Percentiles rank a stretch among this genome's conserved stretches.
These are phyloP conservation scores for Podospora conica DNA, from an alignment of 495 filamentous ascomycete species.

Conservation along the genomic window DNA sequence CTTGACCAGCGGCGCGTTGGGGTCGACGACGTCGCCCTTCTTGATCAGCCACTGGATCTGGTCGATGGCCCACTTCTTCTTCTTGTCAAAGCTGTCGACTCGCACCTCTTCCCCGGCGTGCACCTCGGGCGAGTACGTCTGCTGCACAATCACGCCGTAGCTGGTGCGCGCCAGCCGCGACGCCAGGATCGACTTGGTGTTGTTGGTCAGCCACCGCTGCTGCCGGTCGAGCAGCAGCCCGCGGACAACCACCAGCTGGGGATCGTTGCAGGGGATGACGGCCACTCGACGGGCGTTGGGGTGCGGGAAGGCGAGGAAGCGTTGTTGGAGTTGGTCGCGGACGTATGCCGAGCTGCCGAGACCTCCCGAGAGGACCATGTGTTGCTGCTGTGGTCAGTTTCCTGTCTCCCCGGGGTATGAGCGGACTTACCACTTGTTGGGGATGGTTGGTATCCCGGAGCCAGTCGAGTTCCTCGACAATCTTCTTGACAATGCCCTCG, in stretches of 20 bases:
- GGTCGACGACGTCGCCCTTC: conserved; percentile 40
- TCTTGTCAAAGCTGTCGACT: conserved; percentile 38
- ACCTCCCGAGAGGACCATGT: conserved; percentile 58
- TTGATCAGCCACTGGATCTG: conserved; percentile 54
- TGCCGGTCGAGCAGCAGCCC: conserved; percentile 51
- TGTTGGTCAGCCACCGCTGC: conserved; percentile 39
- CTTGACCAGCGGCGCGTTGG: conserved; percentile 34
- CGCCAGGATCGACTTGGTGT: conserved; percentile 34
- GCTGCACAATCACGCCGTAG: conserved; percentile 48
- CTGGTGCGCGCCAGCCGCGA: conserved; percentile 49
- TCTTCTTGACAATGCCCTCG: conserved; percentile 44
- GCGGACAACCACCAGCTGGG: conserved; percentile 54
- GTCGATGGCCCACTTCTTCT: conserved; percentile 40
- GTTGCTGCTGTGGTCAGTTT: conserved; percentile 27
- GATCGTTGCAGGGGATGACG: conserved; percentile 47
- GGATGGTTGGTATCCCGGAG: conserved; percentile 40
- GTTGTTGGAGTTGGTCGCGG: conserved; percentile 36
- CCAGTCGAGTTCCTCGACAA: conserved; percentile 50
- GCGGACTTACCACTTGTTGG: conserved; percentile 42
- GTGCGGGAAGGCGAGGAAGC: conserved; percentile 30
- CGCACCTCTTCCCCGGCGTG: conserved; percentile 40
- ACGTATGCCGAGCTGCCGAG: conserved; percentile 62
- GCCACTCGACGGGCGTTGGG: conserved; percentile 38
- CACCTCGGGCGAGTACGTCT: conserved; percentile 39
- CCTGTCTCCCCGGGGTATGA: neutral